These are phyloP conservation scores for Lyophyllum atratum DNA, from an alignment of 768 basidiomycete genomes.

Conservation along the genomic window DNA sequence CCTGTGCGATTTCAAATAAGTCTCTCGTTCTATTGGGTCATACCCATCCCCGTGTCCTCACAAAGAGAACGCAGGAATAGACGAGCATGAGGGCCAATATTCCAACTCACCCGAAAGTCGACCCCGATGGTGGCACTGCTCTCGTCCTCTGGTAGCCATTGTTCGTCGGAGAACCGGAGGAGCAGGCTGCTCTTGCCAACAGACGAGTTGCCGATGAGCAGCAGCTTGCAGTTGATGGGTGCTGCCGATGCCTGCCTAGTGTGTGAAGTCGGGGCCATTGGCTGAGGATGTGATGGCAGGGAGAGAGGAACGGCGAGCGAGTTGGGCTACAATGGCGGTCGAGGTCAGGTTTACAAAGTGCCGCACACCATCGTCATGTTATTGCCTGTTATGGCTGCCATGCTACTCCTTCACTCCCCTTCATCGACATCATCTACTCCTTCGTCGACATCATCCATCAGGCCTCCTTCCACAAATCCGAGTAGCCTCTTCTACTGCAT, in stretches of 20 bases:
- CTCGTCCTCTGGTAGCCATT: constrained; percentile 92
- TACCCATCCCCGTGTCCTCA: background rate
- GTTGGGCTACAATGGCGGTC: background rate
- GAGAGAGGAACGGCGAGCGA: background rate
- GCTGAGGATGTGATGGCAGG: background rate
- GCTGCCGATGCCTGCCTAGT: constrained; percentile 28
- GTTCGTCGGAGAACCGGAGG: constrained; percentile 94
- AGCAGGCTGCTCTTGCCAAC: constrained; percentile 93
- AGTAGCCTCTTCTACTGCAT: too few relatives aligned
- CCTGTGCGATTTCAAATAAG: constrained; percentile 39
- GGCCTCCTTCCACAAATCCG: too few relatives aligned
- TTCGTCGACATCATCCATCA: background rate
- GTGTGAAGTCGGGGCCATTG: constrained; percentile 34
- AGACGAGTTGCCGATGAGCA: constrained; percentile 85
- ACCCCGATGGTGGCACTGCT: constrained; percentile 84
- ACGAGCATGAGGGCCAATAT: background rate
- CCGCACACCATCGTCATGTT: background rate
- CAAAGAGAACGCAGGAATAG: background rate
- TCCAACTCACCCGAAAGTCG: constrained; percentile 71
- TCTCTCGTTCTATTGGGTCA: background rate
- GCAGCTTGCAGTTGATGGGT: constrained; percentile 77
- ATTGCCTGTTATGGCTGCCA: background rate
- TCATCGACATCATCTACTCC: too few relatives aligned
- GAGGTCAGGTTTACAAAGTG: background rate
- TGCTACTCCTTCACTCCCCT: background rate